Conservation (phyloP, 768 basidiomycete species). For the Psilocybe sp. region DNA sequence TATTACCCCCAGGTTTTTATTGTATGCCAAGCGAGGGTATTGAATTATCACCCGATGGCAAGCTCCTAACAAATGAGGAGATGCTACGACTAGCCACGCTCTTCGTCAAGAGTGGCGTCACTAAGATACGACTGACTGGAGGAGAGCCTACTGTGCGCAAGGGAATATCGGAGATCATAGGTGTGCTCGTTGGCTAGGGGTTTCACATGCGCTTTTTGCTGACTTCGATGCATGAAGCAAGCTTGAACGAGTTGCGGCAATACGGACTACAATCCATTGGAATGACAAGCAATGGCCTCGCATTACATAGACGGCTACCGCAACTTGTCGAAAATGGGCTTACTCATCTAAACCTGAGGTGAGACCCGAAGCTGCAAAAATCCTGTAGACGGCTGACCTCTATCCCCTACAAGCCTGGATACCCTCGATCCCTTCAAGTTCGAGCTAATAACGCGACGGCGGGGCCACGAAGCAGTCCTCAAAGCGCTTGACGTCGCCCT, state of each 20-base stretch:
- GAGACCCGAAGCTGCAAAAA: neutral
- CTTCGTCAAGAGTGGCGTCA: conserved; percentile 81
- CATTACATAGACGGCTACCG: conserved; percentile 71
- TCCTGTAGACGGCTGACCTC: neutral
- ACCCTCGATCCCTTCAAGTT: conserved; percentile 86
- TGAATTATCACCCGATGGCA: conserved; percentile 63
- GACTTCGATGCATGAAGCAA: conserved; percentile 35
- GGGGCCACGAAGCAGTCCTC: conserved; percentile 75
- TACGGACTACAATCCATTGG: conserved; percentile 72
- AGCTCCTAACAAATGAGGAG: conserved; percentile 76
- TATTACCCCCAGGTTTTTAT: conserved; percentile 66
- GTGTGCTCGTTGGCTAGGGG: conserved; percentile 33
- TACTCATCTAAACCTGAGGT: conserved; percentile 74
- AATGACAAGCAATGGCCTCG: conserved; percentile 85
- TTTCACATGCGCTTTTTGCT: neutral
- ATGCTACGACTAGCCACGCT: conserved; percentile 68
- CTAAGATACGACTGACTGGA: conserved; percentile 85
- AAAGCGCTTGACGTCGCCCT: conserved; percentile 65
- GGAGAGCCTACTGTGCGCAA: conserved; percentile 87
- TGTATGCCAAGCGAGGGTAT: conserved; percentile 87
- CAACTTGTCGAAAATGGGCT: conserved; percentile 67
- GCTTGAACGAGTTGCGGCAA: conserved; percentile 56
- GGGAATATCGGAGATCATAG: conserved; percentile 66
- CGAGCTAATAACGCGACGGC: conserved; percentile 79
- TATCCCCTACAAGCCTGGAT: conserved; percentile 54